Evolutionary conservation across 306 rosid species (phyloP), one percentile per base, ranked within the genome.

Genomic region (Sphenostylis stenocarpa): DNA sequence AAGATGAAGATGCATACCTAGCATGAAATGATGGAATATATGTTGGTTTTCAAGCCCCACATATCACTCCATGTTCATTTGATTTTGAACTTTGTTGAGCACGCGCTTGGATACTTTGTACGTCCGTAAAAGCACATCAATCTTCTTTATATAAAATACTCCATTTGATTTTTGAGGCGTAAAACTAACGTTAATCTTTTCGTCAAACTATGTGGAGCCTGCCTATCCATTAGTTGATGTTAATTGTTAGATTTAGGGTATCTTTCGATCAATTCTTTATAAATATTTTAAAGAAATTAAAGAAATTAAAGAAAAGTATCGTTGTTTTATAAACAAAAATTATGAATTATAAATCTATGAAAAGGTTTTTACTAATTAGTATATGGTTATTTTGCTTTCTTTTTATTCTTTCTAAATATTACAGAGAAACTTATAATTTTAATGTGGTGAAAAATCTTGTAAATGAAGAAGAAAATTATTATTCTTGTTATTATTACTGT

Each of bases 21-120:
- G 6, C 26, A 21, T 41, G 72, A 60, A 73, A 83, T 78, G 74
- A 78, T 68, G 83, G 80, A 49, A 74, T 60, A 63, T 68, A 41
- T 49, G 74, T 67, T 78, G 72, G 65, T 74, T 49, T 73, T 53
- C 65, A 53, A 53, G 81, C 24, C 81, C 83, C 81, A 69, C 86
- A n/a, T 21, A 68, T 78, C 49, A 73, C 19, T 61, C 28, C 56
- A 60, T 62, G 20, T 52, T 72, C 8, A 65, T 44, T 72, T 47
- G 63, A 36, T 36, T 67, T 17, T 77, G 62, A 72, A 45, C 66
- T 64, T 64, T 24, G 44, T 38, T 73, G 49, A 67, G 63, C 86
- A 73, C 41, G 67, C 70, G 26, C 16, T 8, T 36, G 34, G 73
- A 70, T 19, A 31, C 62, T 62, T 69, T 43, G 53, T 61, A 74